Conservation (phyloP, 306 rosid species). For the Vigna radiata region DNA sequence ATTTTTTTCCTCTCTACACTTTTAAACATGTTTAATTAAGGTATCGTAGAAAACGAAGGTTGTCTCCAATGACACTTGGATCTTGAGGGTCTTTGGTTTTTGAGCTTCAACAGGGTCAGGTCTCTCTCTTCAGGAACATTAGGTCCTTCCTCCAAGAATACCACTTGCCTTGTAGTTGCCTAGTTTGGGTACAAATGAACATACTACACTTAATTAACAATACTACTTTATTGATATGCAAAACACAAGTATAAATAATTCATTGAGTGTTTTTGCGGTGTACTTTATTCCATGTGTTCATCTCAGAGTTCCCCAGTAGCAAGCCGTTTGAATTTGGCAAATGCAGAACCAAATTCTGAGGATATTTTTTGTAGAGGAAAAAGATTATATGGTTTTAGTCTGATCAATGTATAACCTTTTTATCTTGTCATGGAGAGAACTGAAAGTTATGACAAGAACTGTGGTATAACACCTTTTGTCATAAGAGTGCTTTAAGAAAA, state of each 20-base stretch:
- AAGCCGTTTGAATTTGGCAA: background rate
- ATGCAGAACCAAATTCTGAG: background rate
- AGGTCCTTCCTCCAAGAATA: slow-evolving; percentile 5
- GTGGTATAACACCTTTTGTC: too few species aligned
- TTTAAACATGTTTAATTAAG: too few species aligned
- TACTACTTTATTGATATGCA: background rate
- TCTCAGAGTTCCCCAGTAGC: too few species aligned
- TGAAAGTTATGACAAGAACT: too few species aligned
- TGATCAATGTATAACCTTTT: too few species aligned
- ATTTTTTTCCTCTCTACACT: too few species aligned
- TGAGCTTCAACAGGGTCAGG: background rate
- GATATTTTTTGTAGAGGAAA: background rate
- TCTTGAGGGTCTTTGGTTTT: background rate
- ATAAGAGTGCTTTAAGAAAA: too few species aligned
- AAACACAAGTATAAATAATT: background rate
- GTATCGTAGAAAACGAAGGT: too few species aligned
- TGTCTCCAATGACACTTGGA: too few species aligned
- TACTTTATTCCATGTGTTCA: background rate
- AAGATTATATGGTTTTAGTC: too few species aligned
- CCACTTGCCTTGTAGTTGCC: background rate
- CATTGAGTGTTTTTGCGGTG: background rate
- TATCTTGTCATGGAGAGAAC: too few species aligned
- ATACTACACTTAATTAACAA: background rate
- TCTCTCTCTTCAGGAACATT: background rate
- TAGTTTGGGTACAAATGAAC: slow-evolving; percentile 11